A percentile compares a stretch with the other conserved stretches of the same genome.
These are phyloP conservation scores for Saturnispora serradocipensis DNA, from an alignment of 805 yeast genomes.

Conservation along the genomic window DNA sequence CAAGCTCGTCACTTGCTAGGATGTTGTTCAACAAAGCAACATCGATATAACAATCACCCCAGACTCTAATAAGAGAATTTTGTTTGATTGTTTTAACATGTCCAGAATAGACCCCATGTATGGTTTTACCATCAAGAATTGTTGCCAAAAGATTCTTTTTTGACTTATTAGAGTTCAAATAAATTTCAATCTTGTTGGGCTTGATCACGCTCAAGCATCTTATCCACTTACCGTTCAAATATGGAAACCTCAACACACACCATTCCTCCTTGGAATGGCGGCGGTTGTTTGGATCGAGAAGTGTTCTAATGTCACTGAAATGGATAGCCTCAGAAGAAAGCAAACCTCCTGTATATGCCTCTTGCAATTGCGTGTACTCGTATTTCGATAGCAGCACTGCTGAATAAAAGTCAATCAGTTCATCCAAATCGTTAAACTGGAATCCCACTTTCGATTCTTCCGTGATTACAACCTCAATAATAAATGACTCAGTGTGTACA, in stretches of 20 bases:
- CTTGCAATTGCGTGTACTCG: conserved; percentile 49
- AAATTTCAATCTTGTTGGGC: conserved; percentile 45
- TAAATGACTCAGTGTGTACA: conserved; percentile 5
- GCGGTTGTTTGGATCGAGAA: conserved; percentile 42
- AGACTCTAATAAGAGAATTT: conserved; percentile 45
- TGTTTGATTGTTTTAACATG: conserved; percentile 46
- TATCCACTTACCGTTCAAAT: conserved; percentile 49
- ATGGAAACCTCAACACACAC: conserved; percentile 54
- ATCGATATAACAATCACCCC: conserved; percentile 46
- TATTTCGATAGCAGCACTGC: conserved; percentile 46
- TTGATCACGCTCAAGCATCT: conserved; percentile 43
- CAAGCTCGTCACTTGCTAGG: conserved; percentile 12
- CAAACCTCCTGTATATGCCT: conserved; percentile 57
- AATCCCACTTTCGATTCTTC: conserved; percentile 18
- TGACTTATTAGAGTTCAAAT: conserved; percentile 36
- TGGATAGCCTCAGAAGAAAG: conserved; percentile 48
- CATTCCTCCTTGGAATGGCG: conserved; percentile 42
- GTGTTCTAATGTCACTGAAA: conserved; percentile 49
- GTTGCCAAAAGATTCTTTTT: conserved; percentile 47
- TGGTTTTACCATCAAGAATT: conserved; percentile 34
- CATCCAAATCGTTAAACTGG: conserved; percentile 20
- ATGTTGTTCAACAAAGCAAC: conserved; percentile 17
- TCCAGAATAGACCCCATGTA: conserved; percentile 53
- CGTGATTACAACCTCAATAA: conserved; percentile 19
- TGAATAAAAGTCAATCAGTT: conserved; percentile 29